Evolutionary conservation across 2,329 filamentous ascomycete species (phyloP).

Genomic region (Scytalidium lignicola): DNA sequence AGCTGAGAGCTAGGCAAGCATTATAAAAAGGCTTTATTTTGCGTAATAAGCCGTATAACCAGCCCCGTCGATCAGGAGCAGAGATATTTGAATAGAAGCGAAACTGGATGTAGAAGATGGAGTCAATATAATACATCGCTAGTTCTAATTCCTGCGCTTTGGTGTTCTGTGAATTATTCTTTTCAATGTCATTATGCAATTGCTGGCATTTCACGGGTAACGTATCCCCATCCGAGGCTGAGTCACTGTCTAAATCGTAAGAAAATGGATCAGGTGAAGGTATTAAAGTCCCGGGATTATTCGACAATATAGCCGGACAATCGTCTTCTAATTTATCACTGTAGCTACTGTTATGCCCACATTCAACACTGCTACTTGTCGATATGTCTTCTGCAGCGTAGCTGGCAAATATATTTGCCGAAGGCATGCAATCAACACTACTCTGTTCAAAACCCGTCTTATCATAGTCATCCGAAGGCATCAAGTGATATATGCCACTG

Average conservation of each 20-base stretch:
- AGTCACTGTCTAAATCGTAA: neutral
- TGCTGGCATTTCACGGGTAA: neutral
- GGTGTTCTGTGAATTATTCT: neutral
- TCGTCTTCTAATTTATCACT: neutral
- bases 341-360: too few species aligned
- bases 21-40: constrained; percentile 3
- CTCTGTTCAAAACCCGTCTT: too few species aligned
- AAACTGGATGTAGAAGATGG: constrained; percentile 1
- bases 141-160: neutral
- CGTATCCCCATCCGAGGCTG: neutral
- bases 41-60: neutral
- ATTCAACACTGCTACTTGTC: too few species aligned
- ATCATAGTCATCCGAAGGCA: too few species aligned
- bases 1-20: neutral
- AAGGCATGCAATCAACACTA: too few species aligned
- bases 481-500: too few species aligned
- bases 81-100: neutral
- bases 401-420: too few species aligned
- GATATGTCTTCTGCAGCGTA: too few species aligned
- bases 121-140: constrained; percentile 2
- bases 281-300: neutral
- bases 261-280: neutral
- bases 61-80: neutral
- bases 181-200: neutral
- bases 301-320: neutral